Base-by-base conservation (phyloP, 306 rosid genomes). In the Pyrus betulifolia region DNA sequence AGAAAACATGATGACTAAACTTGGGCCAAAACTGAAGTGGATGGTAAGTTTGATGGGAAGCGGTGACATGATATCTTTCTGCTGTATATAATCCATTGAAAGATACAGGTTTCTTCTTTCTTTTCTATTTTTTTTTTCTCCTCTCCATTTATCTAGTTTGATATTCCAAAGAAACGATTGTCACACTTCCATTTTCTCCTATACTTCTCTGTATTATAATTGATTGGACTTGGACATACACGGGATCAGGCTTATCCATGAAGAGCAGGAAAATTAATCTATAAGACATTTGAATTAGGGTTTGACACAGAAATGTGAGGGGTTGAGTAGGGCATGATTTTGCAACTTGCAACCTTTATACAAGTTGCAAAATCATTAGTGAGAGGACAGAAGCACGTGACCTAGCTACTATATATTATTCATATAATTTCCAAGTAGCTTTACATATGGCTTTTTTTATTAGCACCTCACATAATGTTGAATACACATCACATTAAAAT, bases 21-120 rank as follows among this genome's bases (percentile, higher is more conserved):
- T 9, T 14, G 17, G 19, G 51, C 58, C 45, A 38, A 4, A 65
- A 64, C 21, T 70, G 72, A 69, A 70, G 71, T 66, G 11, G 60
- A 66, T 75, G 79, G 67, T 69, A 59, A 63, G 79, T 79, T 74
- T 33, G 79, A 46, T 68, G 31, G 75, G 79, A 62, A 76, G 68
- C 84, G 70, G 5, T 45, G 54, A n/a, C 22, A 19, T 65, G 52
- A 9, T 52, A 54, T 54, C 44, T 7, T 57, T 73, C 42, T 49
- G 44, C 55, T 13, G 66, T 66, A 25, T 25, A 23, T 21, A 60
- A 60, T 46, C 19, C 66, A 60, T 63, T 30, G 42, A 63, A 63
- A 63, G 22, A 28, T 30, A 63, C 12, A 17, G 67, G 21, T 15
- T 14, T 15, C 4, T 65, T 51, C 55, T 66, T n/a, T 42, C 21